Evolutionary conservation across 2,329 filamentous ascomycete genomes (phyloP), one percentile per base, ranked within the genome.

Genomic region (Aspergillus sojae): DNA sequence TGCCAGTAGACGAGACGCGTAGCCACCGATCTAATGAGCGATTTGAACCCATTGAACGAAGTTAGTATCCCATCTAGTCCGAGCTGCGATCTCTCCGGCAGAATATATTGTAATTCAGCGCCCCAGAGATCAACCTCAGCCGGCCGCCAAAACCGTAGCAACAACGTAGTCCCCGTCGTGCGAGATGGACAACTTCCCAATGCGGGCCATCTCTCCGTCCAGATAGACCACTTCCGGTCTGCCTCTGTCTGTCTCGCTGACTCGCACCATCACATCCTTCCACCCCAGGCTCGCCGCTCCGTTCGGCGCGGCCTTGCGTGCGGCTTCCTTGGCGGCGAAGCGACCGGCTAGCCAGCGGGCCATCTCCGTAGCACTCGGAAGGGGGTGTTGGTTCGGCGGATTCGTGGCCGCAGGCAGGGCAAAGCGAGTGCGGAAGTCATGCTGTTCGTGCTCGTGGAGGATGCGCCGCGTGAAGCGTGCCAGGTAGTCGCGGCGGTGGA

Each of bases 101-200:
- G 5, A 11, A 12, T 10, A 12, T 5, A 12, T 3, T 14, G 21
- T 23, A 9, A 48, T 23, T 12, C 5, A 26, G 14, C 21, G 4
- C 28, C 19, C 10, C 28, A 5, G 28, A 30, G 7, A n/a, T 32
- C 28, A 7, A 7, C 4, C 48, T 77, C 71, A 77, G 0, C 69
- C 73, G 50, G 74, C 72, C 41, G 77, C 78, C 61, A 81, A 66
- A 60, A 81, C 79, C 11, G 77, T 81, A 41, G 81, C 81, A 70
- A 81, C 72, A 32, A 93, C 93, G 78, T 93, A 96, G 9, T 92
- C 89, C 2, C 87, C 89, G 76, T 97, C 94, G 75, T 97, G 94
- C 71, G 91, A 95, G 70, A 97, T 96, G 64, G 90, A 94, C 52
- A 97, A 75, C 71, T 86, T 83, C 16, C 89, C 92, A 57, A 87